Conservation (phyloP, 164 flowering plant species). For the Annona squamosa region DNA sequence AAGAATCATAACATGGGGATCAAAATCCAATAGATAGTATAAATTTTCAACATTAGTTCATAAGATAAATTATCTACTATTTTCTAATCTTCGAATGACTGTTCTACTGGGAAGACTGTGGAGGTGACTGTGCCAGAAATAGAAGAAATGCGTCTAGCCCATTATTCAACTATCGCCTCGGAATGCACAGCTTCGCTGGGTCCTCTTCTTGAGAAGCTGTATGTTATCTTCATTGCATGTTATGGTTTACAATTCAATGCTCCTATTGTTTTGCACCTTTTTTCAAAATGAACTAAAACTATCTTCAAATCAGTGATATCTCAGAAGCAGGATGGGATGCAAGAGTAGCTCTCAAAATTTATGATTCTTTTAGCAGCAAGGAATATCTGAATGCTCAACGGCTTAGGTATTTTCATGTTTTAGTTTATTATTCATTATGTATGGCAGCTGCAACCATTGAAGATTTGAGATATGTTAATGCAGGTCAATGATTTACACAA, state of each 20-base stretch:
- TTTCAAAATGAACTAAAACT: background rate
- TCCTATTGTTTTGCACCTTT: background rate
- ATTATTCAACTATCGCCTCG: constrained; percentile 75
- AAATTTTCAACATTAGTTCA: background rate
- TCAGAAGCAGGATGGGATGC: constrained; percentile 74
- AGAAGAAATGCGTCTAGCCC: constrained; percentile 89
- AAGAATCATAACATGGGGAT: background rate
- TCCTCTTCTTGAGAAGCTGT: constrained; percentile 49
- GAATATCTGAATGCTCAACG: constrained; percentile 91
- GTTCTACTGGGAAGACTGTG: constrained; percentile 40
- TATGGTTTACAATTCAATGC: background rate
- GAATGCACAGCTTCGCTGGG: constrained; percentile 58
- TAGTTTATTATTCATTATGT: background rate
- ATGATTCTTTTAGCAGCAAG: constrained; percentile 58
- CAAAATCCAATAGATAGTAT: background rate
- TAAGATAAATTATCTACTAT: constrained; percentile 3
- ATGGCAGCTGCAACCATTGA: background rate
- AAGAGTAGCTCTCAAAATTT: constrained; percentile 63
- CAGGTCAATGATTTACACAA: too few relatives aligned
- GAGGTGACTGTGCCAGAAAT: constrained; percentile 86
- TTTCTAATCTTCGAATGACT: constrained; percentile 16
- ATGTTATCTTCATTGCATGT: constrained; percentile 20
- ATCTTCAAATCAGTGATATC: constrained; percentile 29
- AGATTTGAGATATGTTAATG: too few relatives aligned
- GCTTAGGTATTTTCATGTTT: constrained; percentile 42